Evolutionary conservation across 2,329 filamentous ascomycete genomes (phyloP).

Genomic region (Pseudogymnoascus sp.): DNA sequence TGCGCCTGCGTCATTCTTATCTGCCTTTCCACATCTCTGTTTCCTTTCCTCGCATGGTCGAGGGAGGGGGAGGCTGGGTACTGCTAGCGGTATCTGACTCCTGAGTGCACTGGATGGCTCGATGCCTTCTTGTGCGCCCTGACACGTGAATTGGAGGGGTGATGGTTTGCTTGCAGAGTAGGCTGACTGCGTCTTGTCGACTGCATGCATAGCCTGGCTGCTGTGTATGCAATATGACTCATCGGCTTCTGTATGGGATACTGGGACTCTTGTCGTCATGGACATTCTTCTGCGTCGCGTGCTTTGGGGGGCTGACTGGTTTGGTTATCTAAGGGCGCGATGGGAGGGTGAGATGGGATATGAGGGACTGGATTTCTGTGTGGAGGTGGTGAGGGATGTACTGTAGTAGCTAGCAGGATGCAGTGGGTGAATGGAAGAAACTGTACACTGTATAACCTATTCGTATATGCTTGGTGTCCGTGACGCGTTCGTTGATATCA

Average conservation of each 20-base stretch:
- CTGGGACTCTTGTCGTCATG: not conserved
- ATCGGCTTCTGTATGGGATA: not conserved
- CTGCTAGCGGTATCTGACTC: not conserved
- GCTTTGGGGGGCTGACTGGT: constrained; percentile 4
- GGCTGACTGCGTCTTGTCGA: not conserved
- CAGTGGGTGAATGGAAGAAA: not conserved
- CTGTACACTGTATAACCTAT: not conserved
- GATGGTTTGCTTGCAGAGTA: not conserved
- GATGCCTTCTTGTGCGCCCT: not conserved
- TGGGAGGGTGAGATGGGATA: not conserved
- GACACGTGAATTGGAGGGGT: not conserved
- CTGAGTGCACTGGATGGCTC: not conserved
- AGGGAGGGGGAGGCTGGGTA: not conserved
- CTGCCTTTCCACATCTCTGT: not conserved
- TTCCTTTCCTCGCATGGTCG: not conserved
- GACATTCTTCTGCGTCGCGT: not conserved
- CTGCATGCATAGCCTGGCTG: constrained; percentile 4
- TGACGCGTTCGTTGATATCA: not conserved
- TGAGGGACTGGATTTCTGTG: not conserved
- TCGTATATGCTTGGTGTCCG: not conserved
- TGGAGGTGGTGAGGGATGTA: not conserved
- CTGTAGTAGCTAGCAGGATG: not conserved
- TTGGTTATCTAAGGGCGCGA: not conserved
- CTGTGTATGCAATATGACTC: not conserved
- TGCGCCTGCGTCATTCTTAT: not conserved